Base-by-base conservation (phyloP, 805 yeast species). In the Kazachstania psychrophila region DNA sequence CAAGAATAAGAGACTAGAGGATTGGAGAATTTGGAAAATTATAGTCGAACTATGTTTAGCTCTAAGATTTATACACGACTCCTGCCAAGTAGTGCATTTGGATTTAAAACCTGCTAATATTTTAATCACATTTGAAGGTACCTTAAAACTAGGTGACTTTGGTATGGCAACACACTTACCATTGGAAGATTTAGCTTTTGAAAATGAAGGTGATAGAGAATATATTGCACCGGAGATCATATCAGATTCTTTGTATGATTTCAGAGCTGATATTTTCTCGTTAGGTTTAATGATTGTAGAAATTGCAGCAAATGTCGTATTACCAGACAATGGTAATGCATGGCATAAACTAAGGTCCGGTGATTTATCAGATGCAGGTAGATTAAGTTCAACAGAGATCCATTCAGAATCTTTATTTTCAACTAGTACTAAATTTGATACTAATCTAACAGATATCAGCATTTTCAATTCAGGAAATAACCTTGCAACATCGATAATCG, bases 11-110 rank as follows among this genome's bases (percentile, higher is more conserved):
- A 48, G 60, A 23, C 68, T 92, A 35, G 98, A 92, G 55, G 98
- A 92, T 58, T 92, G 96, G 81, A 72, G 98, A 48, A 88, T 89
- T 28, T 92, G 98, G 98, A 92, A 92, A 62, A 89, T 92, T 31
- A 66, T 92, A 46, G 79, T 81, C 35, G 98, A 89, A 56, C 68
- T 88, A 13, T 61, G 85, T 28, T 69, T 75, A 51, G 98, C 96
- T 0, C 64, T 92, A 41, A 69, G 75, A 45, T 87, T 76, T 55
- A 78, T 92, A 33, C 98, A 92, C 56, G 70, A 68, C 50, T 68
- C 75, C 30, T 77, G 80, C 43, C 72, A 72, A 42, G 79, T 84
- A 36, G 65, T 88, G 34, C 98, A 92, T 61, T 64, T 92, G 37
- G 98, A 92, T 60, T 62, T 92, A 53, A 92, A 92, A 61, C 98